Conservation (phyloP, 345 rosid genomes). For the Eutrema yunnanense region DNA sequence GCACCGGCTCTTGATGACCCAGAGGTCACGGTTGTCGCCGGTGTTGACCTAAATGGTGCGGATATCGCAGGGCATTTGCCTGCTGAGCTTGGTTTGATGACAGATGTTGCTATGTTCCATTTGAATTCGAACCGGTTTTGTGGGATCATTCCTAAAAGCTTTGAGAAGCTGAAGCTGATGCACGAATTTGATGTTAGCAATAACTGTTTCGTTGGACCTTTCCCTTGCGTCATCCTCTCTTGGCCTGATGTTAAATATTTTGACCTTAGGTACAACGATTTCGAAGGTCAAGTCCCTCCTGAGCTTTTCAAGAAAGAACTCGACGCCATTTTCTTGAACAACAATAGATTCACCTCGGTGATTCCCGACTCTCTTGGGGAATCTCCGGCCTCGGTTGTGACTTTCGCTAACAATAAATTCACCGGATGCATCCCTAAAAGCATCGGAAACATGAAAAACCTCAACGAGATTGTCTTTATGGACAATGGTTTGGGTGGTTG, state of each 20-base stretch:
- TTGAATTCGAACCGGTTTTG: slow-evolving; percentile 79
- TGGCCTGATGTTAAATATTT: slow-evolving; percentile 56
- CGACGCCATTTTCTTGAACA: slow-evolving; percentile 70
- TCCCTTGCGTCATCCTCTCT: slow-evolving; percentile 45
- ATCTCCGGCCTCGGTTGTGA: slow-evolving; percentile 53
- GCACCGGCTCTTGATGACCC: slow-evolving; percentile 58
- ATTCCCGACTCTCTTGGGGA: slow-evolving; percentile 68
- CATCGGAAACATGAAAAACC: slow-evolving; percentile 58
- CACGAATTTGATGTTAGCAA: slow-evolving; percentile 81
- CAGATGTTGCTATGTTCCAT: slow-evolving; percentile 64
- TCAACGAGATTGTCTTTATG: slow-evolving; percentile 58
- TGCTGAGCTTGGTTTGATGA: slow-evolving; percentile 56
- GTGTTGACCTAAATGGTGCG: slow-evolving; percentile 69
- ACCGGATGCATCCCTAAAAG: slow-evolving; percentile 64
- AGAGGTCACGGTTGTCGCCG: slow-evolving; percentile 47
- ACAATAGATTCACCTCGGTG: slow-evolving; percentile 62
- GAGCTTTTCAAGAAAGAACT: slow-evolving; percentile 45
- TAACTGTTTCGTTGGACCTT: slow-evolving; percentile 70
- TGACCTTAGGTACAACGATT: slow-evolving; percentile 69
- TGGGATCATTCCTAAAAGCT: slow-evolving; percentile 64
- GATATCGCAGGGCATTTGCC: slow-evolving; percentile 90
- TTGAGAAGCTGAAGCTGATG: slow-evolving; percentile 49
- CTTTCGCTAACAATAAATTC: slow-evolving; percentile 72
- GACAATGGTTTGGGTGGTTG: slow-evolving; percentile 66
- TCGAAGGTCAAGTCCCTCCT: slow-evolving; percentile 66